phyloP scores from a whole-genome alignment of 805 yeast genomes.

The Saccharomycopsis sp. region DNA sequence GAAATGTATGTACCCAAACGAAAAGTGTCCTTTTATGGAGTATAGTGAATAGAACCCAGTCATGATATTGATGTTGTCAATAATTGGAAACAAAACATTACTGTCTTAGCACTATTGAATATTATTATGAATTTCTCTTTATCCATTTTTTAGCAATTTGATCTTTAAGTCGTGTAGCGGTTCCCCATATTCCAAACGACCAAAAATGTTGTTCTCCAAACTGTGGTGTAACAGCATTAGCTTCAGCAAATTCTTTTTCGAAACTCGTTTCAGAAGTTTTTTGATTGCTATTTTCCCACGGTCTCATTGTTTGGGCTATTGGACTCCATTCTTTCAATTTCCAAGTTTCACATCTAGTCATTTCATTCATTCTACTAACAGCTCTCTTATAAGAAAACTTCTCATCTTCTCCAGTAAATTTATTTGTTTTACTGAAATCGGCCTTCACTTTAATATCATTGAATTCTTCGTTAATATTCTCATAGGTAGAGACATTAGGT shows the following conservation, averaged over 20 bases:
- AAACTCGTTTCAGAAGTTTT: slow-evolving; percentile 21
- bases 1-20: no score
- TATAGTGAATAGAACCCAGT: no score
- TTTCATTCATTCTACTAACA: slow-evolving; percentile 54
- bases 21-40: no score
- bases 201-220: slow-evolving; percentile 49
- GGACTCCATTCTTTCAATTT: slow-evolving; percentile 47
- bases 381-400: slow-evolving; percentile 68
- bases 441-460: slow-evolving; percentile 22
- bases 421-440: slow-evolving; percentile 41
- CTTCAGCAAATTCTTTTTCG: neutral
- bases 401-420: slow-evolving; percentile 74
- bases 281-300: slow-evolving; percentile 42
- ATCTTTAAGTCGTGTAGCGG: slow-evolving; percentile 43
- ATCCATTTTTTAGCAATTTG: slow-evolving; percentile 53
- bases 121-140: slow-evolving; percentile 27
- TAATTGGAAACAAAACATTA: no score
- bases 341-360: slow-evolving; percentile 50
- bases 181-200: slow-evolving; percentile 62
- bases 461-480: slow-evolving; percentile 37
- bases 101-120: no score
- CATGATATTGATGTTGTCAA: no score
- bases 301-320: slow-evolving; percentile 42
- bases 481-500: slow-evolving; percentile 61
- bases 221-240: slow-evolving; percentile 31